phyloP scores from a whole-genome alignment of 169 alveolate genomes.

The Cryptosporidium sp. region DNA sequence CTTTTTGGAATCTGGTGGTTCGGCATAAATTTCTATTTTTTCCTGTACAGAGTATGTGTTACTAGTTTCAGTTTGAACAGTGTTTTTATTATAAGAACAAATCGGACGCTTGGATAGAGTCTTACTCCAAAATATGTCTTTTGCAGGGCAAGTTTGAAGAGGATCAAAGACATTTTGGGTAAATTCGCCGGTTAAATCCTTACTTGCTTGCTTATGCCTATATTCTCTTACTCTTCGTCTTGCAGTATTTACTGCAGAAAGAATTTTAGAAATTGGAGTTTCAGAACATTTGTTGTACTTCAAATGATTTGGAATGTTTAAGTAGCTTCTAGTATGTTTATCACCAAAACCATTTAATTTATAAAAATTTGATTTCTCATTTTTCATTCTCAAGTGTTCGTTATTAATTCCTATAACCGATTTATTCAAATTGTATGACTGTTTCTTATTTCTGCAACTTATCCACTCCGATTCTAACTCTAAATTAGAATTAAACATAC shows the following conservation, averaged over 20 bases:
- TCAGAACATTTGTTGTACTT: background rate
- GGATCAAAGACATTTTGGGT: background rate
- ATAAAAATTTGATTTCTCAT: background rate
- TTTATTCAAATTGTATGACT: background rate
- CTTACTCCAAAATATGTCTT: slow-evolving; percentile 24
- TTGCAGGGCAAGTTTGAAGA: background rate
- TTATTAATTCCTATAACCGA: slow-evolving; percentile 2
- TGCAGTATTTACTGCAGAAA: slow-evolving; percentile 62
- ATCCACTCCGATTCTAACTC: background rate
- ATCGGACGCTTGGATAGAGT: slow-evolving; percentile 18
- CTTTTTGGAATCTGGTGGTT: background rate
- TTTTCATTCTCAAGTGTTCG: background rate
- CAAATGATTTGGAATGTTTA: background rate
- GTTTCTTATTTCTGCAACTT: background rate
- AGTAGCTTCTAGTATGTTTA: background rate
- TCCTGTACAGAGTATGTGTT: background rate
- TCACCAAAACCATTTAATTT: background rate
- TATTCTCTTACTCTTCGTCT: slow-evolving; percentile 75
- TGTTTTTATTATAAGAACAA: background rate
- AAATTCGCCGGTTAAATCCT: background rate
- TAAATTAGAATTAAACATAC: background rate
- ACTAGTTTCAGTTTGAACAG: background rate
- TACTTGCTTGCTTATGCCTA: slow-evolving; percentile 26
- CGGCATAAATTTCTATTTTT: background rate
- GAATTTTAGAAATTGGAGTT: slow-evolving; percentile 49